Evolutionary conservation across 495 filamentous ascomycete species (phyloP), one percentile per base, ranked within the genome.

Genomic region (Opeltia flavorubescens): DNA sequence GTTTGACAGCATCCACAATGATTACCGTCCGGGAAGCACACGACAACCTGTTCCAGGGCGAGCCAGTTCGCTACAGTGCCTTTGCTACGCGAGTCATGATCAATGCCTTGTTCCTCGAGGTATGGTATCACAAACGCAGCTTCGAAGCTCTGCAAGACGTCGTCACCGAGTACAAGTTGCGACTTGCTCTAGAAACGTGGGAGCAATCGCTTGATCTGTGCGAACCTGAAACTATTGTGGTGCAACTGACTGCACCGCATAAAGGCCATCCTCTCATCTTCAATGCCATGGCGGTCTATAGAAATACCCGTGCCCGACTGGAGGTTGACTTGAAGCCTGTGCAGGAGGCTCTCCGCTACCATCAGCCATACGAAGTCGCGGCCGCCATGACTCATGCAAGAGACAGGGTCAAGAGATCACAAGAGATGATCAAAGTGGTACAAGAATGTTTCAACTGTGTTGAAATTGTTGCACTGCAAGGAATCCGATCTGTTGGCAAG

Each of bases 31-130:
- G 89, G 59, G 85, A 89, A 61, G 89, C 91, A 12, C 89, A 95
- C 59, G 86, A 93, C 60, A 85, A 84, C 48, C 77, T 98, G 5
- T 95, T 95, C 74, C 86, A 91, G 58, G 91, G 88, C 46, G 88
- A 94, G 52, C 74, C 81, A 33, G 77, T 87, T 17, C 84, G 84
- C 51, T 98, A 96, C 71, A 95, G 89, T 61, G 93, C 91, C 8
- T 96, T 96, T 62, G 89, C 89, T 2, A 94, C 93, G 4, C 87
- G 91, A 44, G 86, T 96, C 56, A 87, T 98, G 81, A 98, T 98
- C 75, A 98, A 96, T 61, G 89, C 93, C 4, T 77, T 98, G 48
- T 98, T 96, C 75, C 74, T 98, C 47, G 91, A 95, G 59, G 91
- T 98, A 4, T 98, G 89, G 91, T 91, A 89, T 59, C 86, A 95